Base-by-base conservation (phyloP, 768 basidiomycete genomes). In the Daedalea quercina region DNA sequence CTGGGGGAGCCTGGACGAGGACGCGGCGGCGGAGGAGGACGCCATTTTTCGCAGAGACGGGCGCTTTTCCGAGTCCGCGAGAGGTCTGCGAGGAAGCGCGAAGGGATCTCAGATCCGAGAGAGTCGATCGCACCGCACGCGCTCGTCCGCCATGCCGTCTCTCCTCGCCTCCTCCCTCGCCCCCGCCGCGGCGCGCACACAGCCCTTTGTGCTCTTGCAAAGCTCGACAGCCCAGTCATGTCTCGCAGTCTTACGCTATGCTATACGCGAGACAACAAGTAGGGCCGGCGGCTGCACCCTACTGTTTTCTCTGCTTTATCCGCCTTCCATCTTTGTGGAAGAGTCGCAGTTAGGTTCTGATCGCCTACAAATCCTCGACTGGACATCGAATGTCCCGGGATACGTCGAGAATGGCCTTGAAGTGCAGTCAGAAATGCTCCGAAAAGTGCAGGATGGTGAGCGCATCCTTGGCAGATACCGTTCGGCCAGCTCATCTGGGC, bases 251-350 rank as follows among this genome's bases (percentile, higher is more conserved):
- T 35, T 67, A 15, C 60, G 59, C 25, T 47, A 47, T 6, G 9
- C 63, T 1, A 44, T 64, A 1, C 9, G 31, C 33, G 20, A 50
- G 25, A 33, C 58, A 20, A 50, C 37, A 13, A 45, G 26, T n/a
- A 37, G 51, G 15, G 57, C 50, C 66, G 61, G 54, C 55, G 58
- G 56, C 42, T 56, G 59, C 13, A 56, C 71, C 25, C 54, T 85
- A 24, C 63, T 87, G 44, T 80, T 87, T 54, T 82, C 76, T 62
- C 67, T 84, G 47, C 74, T 86, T 44, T 71, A 77, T 46, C 76
- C 84, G 60, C 76, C 79, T 3, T 69, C 78, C 19, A 67, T 73
- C 33, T 64, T 77, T 59, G 65, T 80, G 15, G 63, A 70, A 15
- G 17, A 51, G 60, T 60, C 53, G 51, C 51, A 28, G 41, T 54